phyloP scores from a whole-genome alignment of 2,329 filamentous ascomycete genomes.

The Neofusicoccum kwambonambiense region DNA sequence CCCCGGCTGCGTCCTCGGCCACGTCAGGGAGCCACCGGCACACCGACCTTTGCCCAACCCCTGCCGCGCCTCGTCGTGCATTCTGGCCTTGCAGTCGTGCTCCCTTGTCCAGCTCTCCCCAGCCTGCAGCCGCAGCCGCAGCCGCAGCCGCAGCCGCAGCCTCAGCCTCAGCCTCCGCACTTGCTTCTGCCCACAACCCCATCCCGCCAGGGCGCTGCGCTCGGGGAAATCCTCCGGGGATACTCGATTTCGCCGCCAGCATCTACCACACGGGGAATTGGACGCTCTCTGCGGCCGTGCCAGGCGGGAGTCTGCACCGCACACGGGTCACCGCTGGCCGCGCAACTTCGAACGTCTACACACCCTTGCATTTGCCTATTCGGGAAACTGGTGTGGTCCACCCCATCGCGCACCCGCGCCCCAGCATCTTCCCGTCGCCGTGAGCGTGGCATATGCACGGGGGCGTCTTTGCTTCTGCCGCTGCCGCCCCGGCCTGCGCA shows the following conservation, averaged over 20 bases:
- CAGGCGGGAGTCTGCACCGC: background rate
- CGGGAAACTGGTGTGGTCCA: background rate
- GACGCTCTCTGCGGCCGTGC: background rate
- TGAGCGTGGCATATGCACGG: background rate
- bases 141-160: no score
- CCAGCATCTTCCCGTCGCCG: background rate
- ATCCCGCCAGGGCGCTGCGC: background rate
- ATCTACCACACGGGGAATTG: constrained; percentile 2
- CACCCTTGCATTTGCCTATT: background rate
- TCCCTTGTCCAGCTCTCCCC: background rate
- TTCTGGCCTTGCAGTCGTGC: background rate
- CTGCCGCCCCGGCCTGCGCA: background rate
- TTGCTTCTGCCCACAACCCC: background rate
- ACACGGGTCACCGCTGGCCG: no score
- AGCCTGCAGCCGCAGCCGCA: no score
- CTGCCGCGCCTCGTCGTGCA: background rate
- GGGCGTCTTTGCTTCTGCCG: background rate
- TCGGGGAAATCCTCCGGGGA: background rate
- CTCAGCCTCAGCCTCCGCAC: background rate
- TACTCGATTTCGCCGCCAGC: background rate
- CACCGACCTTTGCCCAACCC: background rate
- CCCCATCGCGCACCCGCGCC: background rate
- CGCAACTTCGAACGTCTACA: background rate
- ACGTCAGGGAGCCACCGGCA: background rate
- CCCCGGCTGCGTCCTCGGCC: background rate